Base-by-base conservation (phyloP, 2,329 filamentous ascomycete genomes). In the Sporothrix luriei region DNA sequence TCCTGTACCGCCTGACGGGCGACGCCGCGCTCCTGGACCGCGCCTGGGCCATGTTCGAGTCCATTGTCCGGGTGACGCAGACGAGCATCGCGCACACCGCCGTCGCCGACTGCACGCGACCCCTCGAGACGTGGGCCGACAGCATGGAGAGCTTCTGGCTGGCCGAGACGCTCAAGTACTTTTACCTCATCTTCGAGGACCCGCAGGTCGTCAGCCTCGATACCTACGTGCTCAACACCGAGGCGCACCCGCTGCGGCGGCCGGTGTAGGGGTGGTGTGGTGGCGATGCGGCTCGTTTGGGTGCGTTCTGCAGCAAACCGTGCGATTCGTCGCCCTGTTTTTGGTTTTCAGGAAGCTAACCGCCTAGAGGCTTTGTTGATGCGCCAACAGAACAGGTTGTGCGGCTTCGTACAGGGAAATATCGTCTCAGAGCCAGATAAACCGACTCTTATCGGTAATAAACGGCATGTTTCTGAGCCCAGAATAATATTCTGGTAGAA, bases 81-180 rank as follows among this genome's bases (percentile, higher is more conserved):
- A 88, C 13, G 84, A 90, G 33, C 19, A 70, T 70, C 24, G 69
- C 69, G 7, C 69, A 70, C 75, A 87, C 88, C 0, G 87, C 87
- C 43, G 84, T 93, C 70, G 80, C 84, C 71, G 90, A 93, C 59
- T 68, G 65, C 38, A 70, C 69, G 1, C 24, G 26, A 11, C 69
- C 69, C 6, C 51, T 40, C 74, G 88, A 93, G 40, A 89, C 85
- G 19, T 75, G 76, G 51, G 55, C 65, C 40, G 75, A 77, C 65
- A 73, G 84, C 66, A 92, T 92, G 90, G 90, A 92, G 81, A 91
- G 88, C 71, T 92, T 92, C 77, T 92, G 90, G 89, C 81, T 91
- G 48, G 87, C 87, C 1, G 87, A 90, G 79, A 90, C 88, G 73
- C 78, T 90, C 66, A 90, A 90, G 77, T 90, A 90, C 77, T 89